Percentiles rank a stretch among this genome's conserved stretches.
These are phyloP conservation scores for Trichosanthes truncata DNA, from an alignment of 306 rosid species.

Conservation along the genomic window DNA sequence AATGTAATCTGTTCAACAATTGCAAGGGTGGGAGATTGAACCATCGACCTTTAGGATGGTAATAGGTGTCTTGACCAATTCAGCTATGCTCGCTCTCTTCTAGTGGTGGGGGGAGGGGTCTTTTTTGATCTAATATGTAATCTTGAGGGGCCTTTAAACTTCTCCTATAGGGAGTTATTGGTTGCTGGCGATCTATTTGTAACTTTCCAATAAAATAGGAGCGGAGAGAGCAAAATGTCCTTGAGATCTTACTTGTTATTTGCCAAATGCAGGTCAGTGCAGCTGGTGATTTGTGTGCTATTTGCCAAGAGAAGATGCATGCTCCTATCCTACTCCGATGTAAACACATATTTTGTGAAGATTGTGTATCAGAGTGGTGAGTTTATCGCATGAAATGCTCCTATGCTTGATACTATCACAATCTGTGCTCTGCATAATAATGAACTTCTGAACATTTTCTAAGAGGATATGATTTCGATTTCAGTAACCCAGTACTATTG, in stretches of 20 bases:
- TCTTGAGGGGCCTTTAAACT: neutral
- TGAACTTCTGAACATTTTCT: neutral
- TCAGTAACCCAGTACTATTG: neutral
- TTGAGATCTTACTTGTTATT: neutral
- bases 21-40: neutral
- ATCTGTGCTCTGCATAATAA: neutral
- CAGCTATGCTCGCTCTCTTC: neutral
- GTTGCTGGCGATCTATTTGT: neutral
- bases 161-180: neutral
- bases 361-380: constrained; percentile 96
- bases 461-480: neutral
- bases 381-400: constrained; percentile 13
- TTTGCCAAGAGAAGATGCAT: constrained; percentile 99
- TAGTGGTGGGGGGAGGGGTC: neutral
- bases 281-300: constrained; percentile 94
- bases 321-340: constrained; percentile 85
- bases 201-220: neutral
- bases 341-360: constrained; percentile 97
- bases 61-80: neutral
- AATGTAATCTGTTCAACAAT: neutral
- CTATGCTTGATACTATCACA: neutral
- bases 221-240: neutral
- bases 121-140: neutral
- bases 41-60: neutral
- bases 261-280: constrained; percentile 61